A percentile compares a stretch with the other conserved stretches of the same genome.
Conservation (phyloP, 805 yeast genomes). For the Suhomyces canberraensis region DNA sequence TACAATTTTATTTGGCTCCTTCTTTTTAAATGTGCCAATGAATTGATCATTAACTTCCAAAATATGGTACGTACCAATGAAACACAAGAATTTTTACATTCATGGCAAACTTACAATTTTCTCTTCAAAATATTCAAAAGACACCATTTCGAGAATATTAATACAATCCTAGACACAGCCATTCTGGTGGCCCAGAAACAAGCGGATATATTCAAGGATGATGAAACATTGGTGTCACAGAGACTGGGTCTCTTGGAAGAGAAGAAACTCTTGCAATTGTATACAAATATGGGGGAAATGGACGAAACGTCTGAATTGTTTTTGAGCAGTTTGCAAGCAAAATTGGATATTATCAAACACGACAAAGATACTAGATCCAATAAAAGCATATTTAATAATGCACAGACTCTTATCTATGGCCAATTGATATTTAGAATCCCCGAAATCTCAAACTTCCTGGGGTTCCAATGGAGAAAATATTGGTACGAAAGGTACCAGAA, state of each 20-base stretch:
- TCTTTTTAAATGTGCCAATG: constrained; percentile 13
- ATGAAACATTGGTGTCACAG: background rate
- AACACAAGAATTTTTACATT: background rate
- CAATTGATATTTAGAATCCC: background rate
- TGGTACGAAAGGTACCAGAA: constrained; percentile 11
- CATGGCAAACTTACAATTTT: constrained; percentile 16
- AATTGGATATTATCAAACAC: background rate
- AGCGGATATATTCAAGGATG: constrained; percentile 5
- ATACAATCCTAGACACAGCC: constrained; percentile 13
- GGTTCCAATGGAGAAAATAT: constrained; percentile 19
- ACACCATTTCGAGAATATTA: constrained; percentile 17
- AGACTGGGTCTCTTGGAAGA: constrained; percentile 1
- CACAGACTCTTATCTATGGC: background rate
- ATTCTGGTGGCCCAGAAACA: constrained; percentile 15
- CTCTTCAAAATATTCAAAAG: constrained; percentile 17
- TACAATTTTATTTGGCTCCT: constrained; percentile 19
- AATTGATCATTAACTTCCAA: constrained; percentile 12
- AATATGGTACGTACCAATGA: background rate
- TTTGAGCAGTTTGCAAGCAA: background rate
- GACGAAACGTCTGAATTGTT: background rate
- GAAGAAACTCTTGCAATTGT: background rate
- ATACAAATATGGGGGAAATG: background rate
- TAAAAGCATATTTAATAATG: background rate
- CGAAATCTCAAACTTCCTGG: background rate
- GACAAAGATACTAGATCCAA: background rate